Percentiles rank a stretch among this genome's conserved stretches.
These are phyloP conservation scores for Eragrostis tef DNA, from an alignment of 202 grass and related monocot species.

Conservation along the genomic window DNA sequence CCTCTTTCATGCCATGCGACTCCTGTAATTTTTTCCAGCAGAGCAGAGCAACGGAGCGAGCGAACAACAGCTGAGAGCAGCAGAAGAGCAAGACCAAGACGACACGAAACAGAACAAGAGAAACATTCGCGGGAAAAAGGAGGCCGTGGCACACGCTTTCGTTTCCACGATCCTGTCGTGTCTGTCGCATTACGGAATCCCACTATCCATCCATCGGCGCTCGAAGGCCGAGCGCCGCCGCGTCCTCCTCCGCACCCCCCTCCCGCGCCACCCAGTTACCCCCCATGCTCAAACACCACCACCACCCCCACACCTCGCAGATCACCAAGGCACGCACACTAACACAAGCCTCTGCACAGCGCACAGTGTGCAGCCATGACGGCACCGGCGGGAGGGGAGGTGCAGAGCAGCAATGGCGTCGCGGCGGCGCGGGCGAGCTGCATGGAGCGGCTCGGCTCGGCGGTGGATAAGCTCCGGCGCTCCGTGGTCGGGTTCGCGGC, in stretches of 20 bases:
- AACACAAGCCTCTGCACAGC: no score
- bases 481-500: constrained; percentile 28
- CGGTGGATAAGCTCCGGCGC: neutral
- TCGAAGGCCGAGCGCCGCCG: constrained; percentile 20
- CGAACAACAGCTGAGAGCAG: no score
- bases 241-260: neutral
- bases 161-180: constrained; percentile 47
- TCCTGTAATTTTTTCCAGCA: no score
- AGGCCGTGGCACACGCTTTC: constrained; percentile 35
- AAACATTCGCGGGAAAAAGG: constrained; percentile 13
- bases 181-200: constrained; percentile 37
- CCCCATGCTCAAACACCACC: neutral
- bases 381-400: no score
- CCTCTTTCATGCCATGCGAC: no score
- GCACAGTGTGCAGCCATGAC: no score
- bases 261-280: constrained; percentile 10
- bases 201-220: neutral
- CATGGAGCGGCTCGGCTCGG: constrained; percentile 9
- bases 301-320: neutral
- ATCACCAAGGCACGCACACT: neutral
- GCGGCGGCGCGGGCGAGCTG: constrained; percentile 5
- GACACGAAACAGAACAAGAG: neutral
- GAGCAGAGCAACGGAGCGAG: neutral
- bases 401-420: neutral
- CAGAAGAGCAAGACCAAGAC: neutral